phyloP scores from a whole-genome alignment of 345 rosid species.

The Schrenkiella parvula region DNA sequence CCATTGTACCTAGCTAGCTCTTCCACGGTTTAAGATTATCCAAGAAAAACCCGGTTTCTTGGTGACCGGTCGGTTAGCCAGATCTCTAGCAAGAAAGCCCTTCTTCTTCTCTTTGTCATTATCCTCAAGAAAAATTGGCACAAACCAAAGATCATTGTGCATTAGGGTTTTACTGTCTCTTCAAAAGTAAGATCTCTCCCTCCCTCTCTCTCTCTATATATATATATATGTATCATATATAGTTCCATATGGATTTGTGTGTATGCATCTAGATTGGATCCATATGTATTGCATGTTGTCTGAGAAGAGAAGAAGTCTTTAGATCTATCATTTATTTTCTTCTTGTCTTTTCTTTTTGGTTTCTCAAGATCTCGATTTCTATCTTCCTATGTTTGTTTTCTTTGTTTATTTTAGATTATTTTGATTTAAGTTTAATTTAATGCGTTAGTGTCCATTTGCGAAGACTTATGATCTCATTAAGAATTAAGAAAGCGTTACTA shows the following conservation, averaged over 20 bases:
- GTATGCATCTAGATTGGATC: conserved; percentile 9
- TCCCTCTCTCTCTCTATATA: not conserved
- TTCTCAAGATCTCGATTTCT: conserved; percentile 9
- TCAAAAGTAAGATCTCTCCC: conserved; percentile 21
- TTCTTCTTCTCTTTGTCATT: not conserved
- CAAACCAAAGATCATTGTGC: conserved; percentile 5
- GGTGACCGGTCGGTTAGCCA: not conserved
- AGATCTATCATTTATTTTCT: not conserved
- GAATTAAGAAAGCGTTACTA: conserved; percentile 22
- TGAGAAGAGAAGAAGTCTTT: conserved; percentile 4
- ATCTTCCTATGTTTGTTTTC: not conserved
- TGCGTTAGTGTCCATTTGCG: conserved; percentile 15
- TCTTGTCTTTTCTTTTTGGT: not conserved
- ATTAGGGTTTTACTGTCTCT: conserved; percentile 31
- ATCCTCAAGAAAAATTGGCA: not conserved
- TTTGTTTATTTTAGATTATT: not conserved
- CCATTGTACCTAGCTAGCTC: conserved; percentile 12
- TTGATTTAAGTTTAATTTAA: not conserved
- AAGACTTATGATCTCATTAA: conserved; percentile 25
- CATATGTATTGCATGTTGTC: conserved; percentile 21
- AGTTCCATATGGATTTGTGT: not conserved
- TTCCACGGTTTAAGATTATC: not conserved
- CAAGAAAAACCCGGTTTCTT: not conserved
- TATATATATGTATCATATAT: not conserved
- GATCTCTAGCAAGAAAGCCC: not conserved